Conservation (phyloP, 2,329 filamentous ascomycete genomes). For the Massarina eburnea region DNA sequence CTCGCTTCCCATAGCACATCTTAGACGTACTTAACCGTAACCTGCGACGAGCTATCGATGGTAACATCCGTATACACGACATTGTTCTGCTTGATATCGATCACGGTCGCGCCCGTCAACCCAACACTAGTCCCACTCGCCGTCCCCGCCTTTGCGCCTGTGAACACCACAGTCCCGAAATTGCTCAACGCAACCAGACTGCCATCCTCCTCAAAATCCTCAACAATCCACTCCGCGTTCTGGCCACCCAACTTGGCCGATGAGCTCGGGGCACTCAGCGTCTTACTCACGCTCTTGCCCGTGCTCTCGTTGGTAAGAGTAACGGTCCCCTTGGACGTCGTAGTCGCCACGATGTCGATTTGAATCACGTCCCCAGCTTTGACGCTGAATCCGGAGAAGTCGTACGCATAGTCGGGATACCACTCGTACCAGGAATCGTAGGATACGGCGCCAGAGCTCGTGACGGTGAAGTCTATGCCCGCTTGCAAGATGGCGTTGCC, state of each 20-base stretch:
- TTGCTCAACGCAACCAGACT: slow-evolving; percentile 50
- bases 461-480: slow-evolving; percentile 58
- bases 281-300: slow-evolving; percentile 56
- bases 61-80: slow-evolving; percentile 23
- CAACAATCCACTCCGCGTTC: slow-evolving; percentile 66
- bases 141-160: slow-evolving; percentile 39
- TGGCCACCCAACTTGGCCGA: slow-evolving; percentile 12
- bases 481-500: slow-evolving; percentile 57
- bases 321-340: slow-evolving; percentile 49
- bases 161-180: slow-evolving; percentile 53
- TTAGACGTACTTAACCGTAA: slow-evolving; percentile 10
- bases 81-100: slow-evolving; percentile 51
- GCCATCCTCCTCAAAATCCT: slow-evolving; percentile 51
- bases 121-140: slow-evolving; percentile 30
- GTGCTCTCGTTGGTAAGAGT: slow-evolving; percentile 56
- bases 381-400: slow-evolving; percentile 53
- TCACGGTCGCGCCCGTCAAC: slow-evolving; percentile 44
- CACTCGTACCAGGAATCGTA: slow-evolving; percentile 65
- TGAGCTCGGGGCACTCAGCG: slow-evolving; percentile 36
- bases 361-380: slow-evolving; percentile 49
- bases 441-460: slow-evolving; percentile 29
- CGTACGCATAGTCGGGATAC: slow-evolving; percentile 59
- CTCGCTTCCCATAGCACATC: too few relatives aligned
- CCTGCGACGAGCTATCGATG: slow-evolving; percentile 11
- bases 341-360: slow-evolving; percentile 44